A percentile compares a stretch with the other conserved stretches of the same genome.
Conservation (phyloP, 495 filamentous ascomycete species). For the Penicillium paradoxum region DNA sequence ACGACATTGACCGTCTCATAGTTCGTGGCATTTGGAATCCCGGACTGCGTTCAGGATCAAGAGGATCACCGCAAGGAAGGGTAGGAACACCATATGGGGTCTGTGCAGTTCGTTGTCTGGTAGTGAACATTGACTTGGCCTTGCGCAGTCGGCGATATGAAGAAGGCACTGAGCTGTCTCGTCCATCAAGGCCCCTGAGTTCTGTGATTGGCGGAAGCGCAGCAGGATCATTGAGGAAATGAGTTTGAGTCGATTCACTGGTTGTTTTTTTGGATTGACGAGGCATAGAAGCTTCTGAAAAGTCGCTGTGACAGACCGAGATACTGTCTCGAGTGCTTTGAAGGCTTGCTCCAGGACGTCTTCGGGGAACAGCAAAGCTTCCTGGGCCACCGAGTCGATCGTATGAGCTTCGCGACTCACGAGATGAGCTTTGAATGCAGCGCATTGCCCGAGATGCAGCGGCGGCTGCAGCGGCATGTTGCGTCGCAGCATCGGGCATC, state of each 20-base stretch:
- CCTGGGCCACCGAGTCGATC: constrained; percentile 30
- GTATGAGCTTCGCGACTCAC: constrained; percentile 28
- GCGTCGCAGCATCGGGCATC: constrained; percentile 50
- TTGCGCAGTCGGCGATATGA: constrained; percentile 72
- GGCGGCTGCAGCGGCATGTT: constrained; percentile 56
- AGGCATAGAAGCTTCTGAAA: constrained; percentile 5
- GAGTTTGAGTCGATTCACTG: not conserved
- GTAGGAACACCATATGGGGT: constrained; percentile 19
- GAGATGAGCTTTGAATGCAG: constrained; percentile 44
- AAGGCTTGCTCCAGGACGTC: constrained; percentile 20
- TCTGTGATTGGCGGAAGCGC: constrained; percentile 35
- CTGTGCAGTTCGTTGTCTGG: constrained; percentile 40
- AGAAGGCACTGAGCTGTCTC: constrained; percentile 61
- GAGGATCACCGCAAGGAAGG: constrained; percentile 5
- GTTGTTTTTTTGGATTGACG: constrained; percentile 1
- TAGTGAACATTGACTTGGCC: constrained; percentile 66
- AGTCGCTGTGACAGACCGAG: not conserved
- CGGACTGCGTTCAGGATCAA: constrained; percentile 18
- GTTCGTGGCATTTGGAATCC: constrained; percentile 24
- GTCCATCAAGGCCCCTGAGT: constrained; percentile 48
- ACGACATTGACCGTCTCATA: constrained; percentile 58
- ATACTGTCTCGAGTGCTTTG: constrained; percentile 5
- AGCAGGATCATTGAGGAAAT: constrained; percentile 13
- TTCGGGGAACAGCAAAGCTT: constrained; percentile 37
- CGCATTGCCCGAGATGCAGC: constrained; percentile 66